Conservation (phyloP, 768 basidiomycete genomes). For the Tylopilus balloui region DNA sequence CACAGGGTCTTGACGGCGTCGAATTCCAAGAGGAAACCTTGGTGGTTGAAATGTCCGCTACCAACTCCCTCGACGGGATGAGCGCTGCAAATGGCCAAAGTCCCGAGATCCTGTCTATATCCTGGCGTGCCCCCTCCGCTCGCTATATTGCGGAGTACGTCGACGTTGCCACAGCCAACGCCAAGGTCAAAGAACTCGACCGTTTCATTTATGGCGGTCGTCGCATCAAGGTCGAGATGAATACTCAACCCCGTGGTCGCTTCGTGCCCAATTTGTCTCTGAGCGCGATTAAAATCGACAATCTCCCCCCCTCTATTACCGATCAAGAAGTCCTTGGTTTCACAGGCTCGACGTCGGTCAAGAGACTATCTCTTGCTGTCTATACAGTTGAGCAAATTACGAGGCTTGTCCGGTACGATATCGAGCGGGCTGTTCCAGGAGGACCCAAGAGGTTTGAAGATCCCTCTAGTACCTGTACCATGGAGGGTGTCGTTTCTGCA, state of each 20-base stretch:
- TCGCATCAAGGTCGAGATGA: slow-evolving; percentile 44
- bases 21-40: slow-evolving; percentile 44
- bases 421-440: slow-evolving; percentile 17
- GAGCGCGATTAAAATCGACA: slow-evolving; percentile 41
- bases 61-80: slow-evolving; percentile 41
- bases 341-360: slow-evolving; percentile 27
- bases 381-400: slow-evolving; percentile 21
- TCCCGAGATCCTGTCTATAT: slow-evolving; percentile 42
- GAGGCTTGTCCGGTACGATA: slow-evolving; percentile 22
- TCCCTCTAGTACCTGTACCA: slow-evolving; percentile 11
- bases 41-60: slow-evolving; percentile 40
- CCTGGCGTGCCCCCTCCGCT: slow-evolving; percentile 48
- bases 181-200: slow-evolving; percentile 37
- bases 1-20: slow-evolving; percentile 43
- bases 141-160: slow-evolving; percentile 44
- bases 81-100: slow-evolving; percentile 30
- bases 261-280: slow-evolving; percentile 24
- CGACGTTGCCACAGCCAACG: slow-evolving; percentile 15
- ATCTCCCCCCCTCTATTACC: slow-evolving; percentile 32
- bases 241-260: slow-evolving; percentile 35
- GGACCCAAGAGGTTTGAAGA: slow-evolving; percentile 28
- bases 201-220: slow-evolving; percentile 36
- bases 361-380: slow-evolving; percentile 21
- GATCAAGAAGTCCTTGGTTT: slow-evolving; percentile 28
- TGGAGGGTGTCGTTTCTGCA: slow-evolving; percentile 33